Conservation (phyloP, 139 green algal species). For the Trebouxia sp. region DNA sequence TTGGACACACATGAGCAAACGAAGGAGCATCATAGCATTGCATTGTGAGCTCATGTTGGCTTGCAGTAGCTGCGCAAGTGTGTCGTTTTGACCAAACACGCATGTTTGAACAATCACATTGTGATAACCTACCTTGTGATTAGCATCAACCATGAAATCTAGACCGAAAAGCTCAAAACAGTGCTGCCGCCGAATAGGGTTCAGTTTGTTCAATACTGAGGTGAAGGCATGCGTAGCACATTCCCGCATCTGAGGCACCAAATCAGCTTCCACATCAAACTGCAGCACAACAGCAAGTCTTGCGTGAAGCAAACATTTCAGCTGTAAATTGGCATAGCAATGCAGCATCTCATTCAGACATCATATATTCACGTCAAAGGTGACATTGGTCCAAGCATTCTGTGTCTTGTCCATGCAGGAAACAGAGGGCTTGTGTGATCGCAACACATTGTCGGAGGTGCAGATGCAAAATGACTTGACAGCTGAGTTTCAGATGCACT, state of each 20-base stretch:
- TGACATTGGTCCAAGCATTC: no score
- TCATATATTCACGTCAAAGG: no score
- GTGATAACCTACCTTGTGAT: slow-evolving; percentile 28
- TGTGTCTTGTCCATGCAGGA: no score
- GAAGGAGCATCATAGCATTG: no score
- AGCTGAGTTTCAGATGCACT: background rate
- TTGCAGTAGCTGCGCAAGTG: no score
- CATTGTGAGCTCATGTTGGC: no score
- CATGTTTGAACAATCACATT: no score
- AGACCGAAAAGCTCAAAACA: slow-evolving; percentile 63
- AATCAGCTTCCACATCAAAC: slow-evolving; percentile 35
- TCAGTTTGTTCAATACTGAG: slow-evolving; percentile 37
- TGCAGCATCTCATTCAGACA: no score
- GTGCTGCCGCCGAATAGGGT: slow-evolving; percentile 38
- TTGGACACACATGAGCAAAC: no score
- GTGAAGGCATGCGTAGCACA: slow-evolving; percentile 39
- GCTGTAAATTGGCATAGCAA: background rate
- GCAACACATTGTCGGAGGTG: background rate
- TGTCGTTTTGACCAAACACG: no score
- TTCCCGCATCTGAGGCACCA: slow-evolving; percentile 47
- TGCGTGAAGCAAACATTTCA: background rate
- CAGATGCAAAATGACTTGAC: no score
- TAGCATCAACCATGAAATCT: slow-evolving; percentile 65
- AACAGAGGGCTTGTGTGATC: no score
- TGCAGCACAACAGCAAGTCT: background rate